Percentiles rank a stretch among this genome's conserved stretches.
phyloP scores from a whole-genome alignment of 1,139 yeast species.

The Kodamaea alishanica region DNA sequence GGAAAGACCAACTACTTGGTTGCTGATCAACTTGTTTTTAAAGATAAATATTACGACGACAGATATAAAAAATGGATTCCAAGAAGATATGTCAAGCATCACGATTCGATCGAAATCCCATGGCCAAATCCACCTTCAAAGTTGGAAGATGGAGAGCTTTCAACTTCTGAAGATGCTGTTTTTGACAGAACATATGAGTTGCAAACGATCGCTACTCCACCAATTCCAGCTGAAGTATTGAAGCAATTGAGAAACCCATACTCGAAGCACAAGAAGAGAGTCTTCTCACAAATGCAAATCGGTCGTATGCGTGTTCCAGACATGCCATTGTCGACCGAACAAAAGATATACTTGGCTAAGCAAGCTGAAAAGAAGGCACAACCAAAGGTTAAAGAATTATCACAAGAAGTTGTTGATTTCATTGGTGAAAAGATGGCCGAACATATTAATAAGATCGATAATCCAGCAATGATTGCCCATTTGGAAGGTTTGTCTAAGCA shows the following conservation, averaged over 20 bases:
- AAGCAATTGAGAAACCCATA: constrained; percentile 70
- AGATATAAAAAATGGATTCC: constrained; percentile 75
- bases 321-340: constrained; percentile 73
- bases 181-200: constrained; percentile 75
- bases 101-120: constrained; percentile 69
- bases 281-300: constrained; percentile 58
- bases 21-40: constrained; percentile 66
- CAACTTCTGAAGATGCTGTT: constrained; percentile 58
- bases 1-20: constrained; percentile 67
- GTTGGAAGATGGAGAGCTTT: constrained; percentile 53
- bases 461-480: constrained; percentile 36
- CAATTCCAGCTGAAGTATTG: constrained; percentile 66
- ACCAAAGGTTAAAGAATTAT: constrained; percentile 47
- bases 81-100: constrained; percentile 67
- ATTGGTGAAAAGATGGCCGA: constrained; percentile 68
- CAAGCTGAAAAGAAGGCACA: constrained; percentile 37
- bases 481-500: constrained; percentile 38
- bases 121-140: constrained; percentile 81
- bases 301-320: constrained; percentile 62
- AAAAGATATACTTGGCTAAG: constrained; percentile 61
- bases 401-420: constrained; percentile 63
- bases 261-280: constrained; percentile 55
- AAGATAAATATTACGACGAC: constrained; percentile 68
- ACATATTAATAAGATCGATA: constrained; percentile 43
- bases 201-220: constrained; percentile 60